Base-by-base conservation (phyloP, 495 filamentous ascomycete genomes). In the Penicillium arizonense region DNA sequence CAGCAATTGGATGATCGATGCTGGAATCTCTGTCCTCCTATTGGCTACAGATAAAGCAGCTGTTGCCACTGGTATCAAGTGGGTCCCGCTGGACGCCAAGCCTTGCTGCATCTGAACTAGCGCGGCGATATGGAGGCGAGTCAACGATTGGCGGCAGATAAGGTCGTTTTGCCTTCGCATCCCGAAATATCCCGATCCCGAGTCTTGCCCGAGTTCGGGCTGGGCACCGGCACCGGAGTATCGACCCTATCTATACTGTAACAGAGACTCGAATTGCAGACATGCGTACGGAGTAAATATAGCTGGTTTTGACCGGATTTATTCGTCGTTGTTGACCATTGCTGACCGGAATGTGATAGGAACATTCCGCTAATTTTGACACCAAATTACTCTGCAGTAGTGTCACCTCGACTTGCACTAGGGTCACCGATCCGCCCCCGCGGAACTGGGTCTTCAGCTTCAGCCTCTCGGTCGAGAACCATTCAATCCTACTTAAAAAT, bases 31-130 rank as follows among this genome's bases (percentile, higher is more conserved):
- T 11, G 16, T 3, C 4, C 9, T 37, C 6, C 39, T 20, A 55
- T 55, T 55, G 53, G 53, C 39, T 50, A 37, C 45, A 50, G 53
- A 55, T 55, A 55, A 55, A 55, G 53, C 21, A 35, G 14, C 8
- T 18, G 32, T 50, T 26, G 46, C 53, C 53, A 50, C 45, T 36
- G 0, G 8, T 14, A 9, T 23, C 18, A 45, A 40, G 52, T 54
- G 52, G 52, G 52, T 38, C 52, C 34, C 20, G 7, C 45, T 14
- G 33, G 20, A 37, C 18, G 36, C 42, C 42, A 53, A 53, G 50
- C 50, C 41, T 45, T 33, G 28, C 49, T 14, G 13, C 8, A 39
- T 50, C 10, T 0, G 36, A 2, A 5, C 26, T 50, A 50, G 47
- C 16, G 24, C 20, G 1, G 5, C 21, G 24, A 32, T 32, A 11